Evolutionary conservation across 495 filamentous ascomycete genomes (phyloP).

Genomic region (Pseudoneurospora amorphoporcata): DNA sequence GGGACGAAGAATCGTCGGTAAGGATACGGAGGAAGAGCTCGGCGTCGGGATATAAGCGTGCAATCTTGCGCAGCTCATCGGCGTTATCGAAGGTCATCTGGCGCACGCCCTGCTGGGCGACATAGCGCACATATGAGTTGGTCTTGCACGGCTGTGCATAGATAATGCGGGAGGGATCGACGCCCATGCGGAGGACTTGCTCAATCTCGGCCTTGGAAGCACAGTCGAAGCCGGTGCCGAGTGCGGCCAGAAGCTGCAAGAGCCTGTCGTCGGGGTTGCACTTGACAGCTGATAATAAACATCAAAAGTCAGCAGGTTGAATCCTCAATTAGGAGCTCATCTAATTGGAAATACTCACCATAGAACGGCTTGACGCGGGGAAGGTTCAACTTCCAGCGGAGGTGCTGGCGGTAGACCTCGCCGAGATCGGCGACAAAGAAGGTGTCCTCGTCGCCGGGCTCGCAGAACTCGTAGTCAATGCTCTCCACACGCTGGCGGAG

Average conservation of each 20-base stretch:
- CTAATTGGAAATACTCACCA: constrained; percentile 48
- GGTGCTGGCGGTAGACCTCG: constrained; percentile 95
- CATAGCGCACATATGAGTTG: constrained; percentile 90
- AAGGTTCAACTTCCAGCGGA: constrained; percentile 94
- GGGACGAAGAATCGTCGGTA: constrained; percentile 88
- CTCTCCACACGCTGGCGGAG: constrained; percentile 69
- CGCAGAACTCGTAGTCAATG: constrained; percentile 77
- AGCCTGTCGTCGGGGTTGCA: constrained; percentile 93
- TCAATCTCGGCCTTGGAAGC: constrained; percentile 96
- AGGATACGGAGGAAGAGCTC: constrained; percentile 88
- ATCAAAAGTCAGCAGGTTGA: constrained; percentile 1
- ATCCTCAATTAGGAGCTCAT: neutral
- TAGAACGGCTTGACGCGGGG: constrained; percentile 92
- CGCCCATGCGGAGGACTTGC: constrained; percentile 69
- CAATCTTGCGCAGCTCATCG: constrained; percentile 96
- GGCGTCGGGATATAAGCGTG: constrained; percentile 75
- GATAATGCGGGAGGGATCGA: constrained; percentile 89
- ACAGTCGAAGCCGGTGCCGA: constrained; percentile 96
- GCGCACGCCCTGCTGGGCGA: constrained; percentile 71
- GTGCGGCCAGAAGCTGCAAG: constrained; percentile 69
- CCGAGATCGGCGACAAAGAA: constrained; percentile 98
- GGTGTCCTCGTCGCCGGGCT: constrained; percentile 84
- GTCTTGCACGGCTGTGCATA: constrained; percentile 99
- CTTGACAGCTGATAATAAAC: constrained; percentile 65
- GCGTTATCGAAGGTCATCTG: constrained; percentile 99